Base-by-base conservation (phyloP, 495 filamentous ascomycete genomes). In the Xylaria palmicola region DNA sequence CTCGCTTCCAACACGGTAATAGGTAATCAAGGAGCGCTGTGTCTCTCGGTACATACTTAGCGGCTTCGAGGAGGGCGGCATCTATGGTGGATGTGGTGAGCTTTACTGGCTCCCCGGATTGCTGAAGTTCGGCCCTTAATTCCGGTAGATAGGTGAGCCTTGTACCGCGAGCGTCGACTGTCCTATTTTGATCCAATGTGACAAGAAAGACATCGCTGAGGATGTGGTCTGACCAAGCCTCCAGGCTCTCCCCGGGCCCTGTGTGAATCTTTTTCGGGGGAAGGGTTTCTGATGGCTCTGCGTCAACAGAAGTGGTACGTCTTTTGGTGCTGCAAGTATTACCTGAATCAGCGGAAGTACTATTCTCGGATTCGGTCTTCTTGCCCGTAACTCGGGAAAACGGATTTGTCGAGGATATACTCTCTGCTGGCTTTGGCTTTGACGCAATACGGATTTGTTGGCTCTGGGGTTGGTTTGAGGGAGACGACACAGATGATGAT, bases 1-100 rank as follows among this genome's bases (percentile, higher is more conserved):
- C 84, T 22, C 91, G 80, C 76, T 94, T 95, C 90, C 90, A 97
- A 76, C 90, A 93, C 9, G 83, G 85, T 17, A 97, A 70, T 5
- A 96, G 76, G 66, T 94, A 96, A 55, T 92, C 87, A 43, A 97
- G 77, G 30, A 92, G 85, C 30, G 87, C 74, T 63, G 73, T 78
- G 50, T 75, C 73, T 17, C 68, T 57, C 0, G 81, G 72, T 4
- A 77, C 59, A 19, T 69, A 55, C 27, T 66, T 72, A 26, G 70
- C 76, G 13, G 74, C 77, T 66, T 85, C 92, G 24, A 93, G 65
- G 19, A 97, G 83, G 6, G 88, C 90, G 65, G 88, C 83, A 56
- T 96, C 92, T 29, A 97, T 68, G 3, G 84, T 74, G 1, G 81
- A 78, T 0, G 79, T 80, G 8, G 82, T 82, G n/a, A 96, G 72